Conservation (phyloP, 1,284 basidiomycete species). For the Fomitopsis betulina region DNA sequence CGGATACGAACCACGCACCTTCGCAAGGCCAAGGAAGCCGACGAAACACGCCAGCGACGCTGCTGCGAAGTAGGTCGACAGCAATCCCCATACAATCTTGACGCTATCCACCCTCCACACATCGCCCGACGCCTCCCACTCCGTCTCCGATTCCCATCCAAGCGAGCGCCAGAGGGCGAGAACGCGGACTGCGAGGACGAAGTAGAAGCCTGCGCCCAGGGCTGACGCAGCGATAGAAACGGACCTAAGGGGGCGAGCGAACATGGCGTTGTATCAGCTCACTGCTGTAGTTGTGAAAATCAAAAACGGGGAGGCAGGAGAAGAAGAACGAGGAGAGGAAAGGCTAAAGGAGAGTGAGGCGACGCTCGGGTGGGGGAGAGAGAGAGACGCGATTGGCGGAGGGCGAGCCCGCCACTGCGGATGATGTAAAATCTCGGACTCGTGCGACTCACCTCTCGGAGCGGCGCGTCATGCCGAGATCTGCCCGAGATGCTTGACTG, state of each 20-base stretch:
- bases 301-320: neutral
- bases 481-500: neutral
- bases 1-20: constrained; percentile 36
- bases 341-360: constrained; percentile 3
- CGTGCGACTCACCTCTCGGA: constrained; percentile 9
- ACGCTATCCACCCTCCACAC: constrained; percentile 56
- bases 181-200: constrained; percentile 49
- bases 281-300: neutral
- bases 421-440: constrained; percentile 1
- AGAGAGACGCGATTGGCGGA: constrained; percentile 2
- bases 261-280: constrained; percentile 11
- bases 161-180: constrained; percentile 55
- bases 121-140: constrained; percentile 64
- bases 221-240: constrained; percentile 52
- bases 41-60: constrained; percentile 56
- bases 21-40: constrained; percentile 64
- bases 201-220: constrained; percentile 51
- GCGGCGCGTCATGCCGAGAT: constrained; percentile 10
- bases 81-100: constrained; percentile 60
- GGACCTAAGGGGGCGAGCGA: constrained; percentile 33
- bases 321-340: constrained; percentile 3
- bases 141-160: constrained; percentile 63
- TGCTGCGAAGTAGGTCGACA: constrained; percentile 60
- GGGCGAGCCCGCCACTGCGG: constrained; percentile 4
- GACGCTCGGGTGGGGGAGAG: neutral